phyloP scores from a whole-genome alignment of 495 filamentous ascomycete species.

The Tetracladium setigerum region DNA sequence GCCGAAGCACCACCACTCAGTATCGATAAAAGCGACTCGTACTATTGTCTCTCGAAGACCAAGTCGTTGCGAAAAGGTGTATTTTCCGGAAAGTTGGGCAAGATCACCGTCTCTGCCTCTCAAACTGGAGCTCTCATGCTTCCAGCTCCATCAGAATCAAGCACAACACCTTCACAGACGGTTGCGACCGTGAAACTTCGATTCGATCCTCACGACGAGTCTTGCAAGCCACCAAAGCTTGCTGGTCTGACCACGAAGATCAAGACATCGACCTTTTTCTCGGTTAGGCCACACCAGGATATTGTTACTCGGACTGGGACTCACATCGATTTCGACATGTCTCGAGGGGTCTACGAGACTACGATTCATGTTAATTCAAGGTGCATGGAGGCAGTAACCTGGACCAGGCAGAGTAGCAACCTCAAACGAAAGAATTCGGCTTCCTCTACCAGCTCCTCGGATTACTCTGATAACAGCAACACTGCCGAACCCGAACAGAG shows the following conservation, averaged over 20 bases:
- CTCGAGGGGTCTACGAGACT: constrained; percentile 59
- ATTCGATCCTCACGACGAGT: constrained; percentile 55
- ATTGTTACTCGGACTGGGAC: constrained; percentile 52
- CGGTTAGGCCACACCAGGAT: constrained; percentile 33
- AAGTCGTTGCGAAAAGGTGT: constrained; percentile 73
- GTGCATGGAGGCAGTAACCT: constrained; percentile 55
- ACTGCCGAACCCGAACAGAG: neutral
- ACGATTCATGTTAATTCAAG: constrained; percentile 55
- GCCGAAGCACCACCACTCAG: constrained; percentile 73
- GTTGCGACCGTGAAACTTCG: constrained; percentile 61
- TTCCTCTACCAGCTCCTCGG: constrained; percentile 14
- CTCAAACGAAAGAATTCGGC: constrained; percentile 34
- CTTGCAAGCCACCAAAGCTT: constrained; percentile 58
- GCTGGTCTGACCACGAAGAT: constrained; percentile 62
- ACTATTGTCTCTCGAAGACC: constrained; percentile 63
- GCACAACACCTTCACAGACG: constrained; percentile 36
- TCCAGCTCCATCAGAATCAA: constrained; percentile 30
- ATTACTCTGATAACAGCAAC: constrained; percentile 8
- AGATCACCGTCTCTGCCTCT: constrained; percentile 57
- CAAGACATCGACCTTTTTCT: constrained; percentile 66
- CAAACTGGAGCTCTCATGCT: constrained; percentile 69
- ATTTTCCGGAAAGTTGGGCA: constrained; percentile 70
- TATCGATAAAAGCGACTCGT: constrained; percentile 45
- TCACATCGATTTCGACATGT: constrained; percentile 34
- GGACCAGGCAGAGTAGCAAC: constrained; percentile 46